Conservation (phyloP, 1,284 basidiomycete genomes). For the Cryptococcus sp. region DNA sequence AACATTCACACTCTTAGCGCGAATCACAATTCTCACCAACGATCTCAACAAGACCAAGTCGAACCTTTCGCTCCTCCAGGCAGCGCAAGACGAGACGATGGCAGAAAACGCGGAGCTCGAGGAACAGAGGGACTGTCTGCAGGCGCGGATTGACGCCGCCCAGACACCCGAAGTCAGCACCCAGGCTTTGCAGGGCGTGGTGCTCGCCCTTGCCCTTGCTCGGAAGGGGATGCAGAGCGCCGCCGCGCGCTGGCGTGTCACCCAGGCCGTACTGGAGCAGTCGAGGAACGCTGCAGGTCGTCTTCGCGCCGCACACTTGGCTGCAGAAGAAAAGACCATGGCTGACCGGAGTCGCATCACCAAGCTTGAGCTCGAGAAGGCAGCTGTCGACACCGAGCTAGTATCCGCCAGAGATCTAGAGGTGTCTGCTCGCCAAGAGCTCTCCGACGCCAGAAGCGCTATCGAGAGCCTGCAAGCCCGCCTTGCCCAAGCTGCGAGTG, state of each 20-base stretch:
- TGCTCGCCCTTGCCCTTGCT: constrained; percentile 10
- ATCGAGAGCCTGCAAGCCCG: constrained; percentile 7
- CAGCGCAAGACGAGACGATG: constrained; percentile 19
- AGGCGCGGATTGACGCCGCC: not conserved
- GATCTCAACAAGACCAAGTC: constrained; percentile 19
- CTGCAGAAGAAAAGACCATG: not conserved
- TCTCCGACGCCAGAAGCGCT: not conserved
- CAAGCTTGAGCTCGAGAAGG: constrained; percentile 5
- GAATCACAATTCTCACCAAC: constrained; percentile 14
- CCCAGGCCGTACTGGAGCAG: constrained; percentile 2
- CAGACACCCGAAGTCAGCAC: not conserved
- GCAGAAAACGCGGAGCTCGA: constrained; percentile 15
- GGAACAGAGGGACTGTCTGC: constrained; percentile 8
- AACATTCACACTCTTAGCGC: constrained; percentile 4
- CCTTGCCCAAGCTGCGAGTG: not conserved
- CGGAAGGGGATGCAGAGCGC: not conserved
- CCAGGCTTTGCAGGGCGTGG: constrained; percentile 3
- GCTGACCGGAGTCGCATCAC: not conserved
- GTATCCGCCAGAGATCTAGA: not conserved
- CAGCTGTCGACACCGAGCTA: not conserved
- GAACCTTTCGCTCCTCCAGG: constrained; percentile 18
- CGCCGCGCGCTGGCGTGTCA: not conserved
- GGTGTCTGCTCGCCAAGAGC: not conserved
- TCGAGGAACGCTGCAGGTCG: not conserved
- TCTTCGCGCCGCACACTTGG: not conserved